phyloP scores from a whole-genome alignment of 371 early-diverging fungal genomes.

The Parasitella parasitica region DNA sequence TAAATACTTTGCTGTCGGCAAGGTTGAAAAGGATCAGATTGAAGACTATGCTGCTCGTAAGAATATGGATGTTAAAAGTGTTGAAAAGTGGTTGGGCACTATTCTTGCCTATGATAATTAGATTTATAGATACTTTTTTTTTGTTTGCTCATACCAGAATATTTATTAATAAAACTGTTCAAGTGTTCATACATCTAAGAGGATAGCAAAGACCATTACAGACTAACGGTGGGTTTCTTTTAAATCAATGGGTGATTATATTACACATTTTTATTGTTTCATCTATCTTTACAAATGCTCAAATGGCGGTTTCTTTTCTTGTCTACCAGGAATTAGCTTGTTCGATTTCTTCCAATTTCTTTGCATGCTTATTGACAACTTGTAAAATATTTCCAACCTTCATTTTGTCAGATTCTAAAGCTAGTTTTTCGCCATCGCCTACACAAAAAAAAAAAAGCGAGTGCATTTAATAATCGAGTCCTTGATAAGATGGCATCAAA shows the following conservation, averaged over 20 bases:
- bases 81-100: constrained; percentile 86
- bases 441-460: too few relatives aligned
- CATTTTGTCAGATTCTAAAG: constrained; percentile 50
- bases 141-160: neutral
- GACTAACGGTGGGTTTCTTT: too few relatives aligned
- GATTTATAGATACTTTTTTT: neutral
- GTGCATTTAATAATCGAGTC: too few relatives aligned
- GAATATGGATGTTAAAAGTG: constrained; percentile 61
- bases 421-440: constrained; percentile 62
- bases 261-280: too few relatives aligned
- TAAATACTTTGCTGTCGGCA: constrained; percentile 93
- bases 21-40: constrained; percentile 85
- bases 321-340: constrained; percentile 53
- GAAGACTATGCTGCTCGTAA: constrained; percentile 80
- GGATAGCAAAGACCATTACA: too few relatives aligned
- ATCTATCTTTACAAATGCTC: too few relatives aligned
- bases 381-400: constrained; percentile 56
- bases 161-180: neutral
- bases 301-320: neutral
- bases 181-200: too few relatives aligned
- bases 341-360: constrained; percentile 61
- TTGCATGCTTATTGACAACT: constrained; percentile 58
- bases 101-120: constrained; percentile 77
- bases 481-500: neutral
- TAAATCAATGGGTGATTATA: too few relatives aligned